These are phyloP conservation scores for Camellia sinensis DNA, from an alignment of 148 eudicot species.

Conservation along the genomic window DNA sequence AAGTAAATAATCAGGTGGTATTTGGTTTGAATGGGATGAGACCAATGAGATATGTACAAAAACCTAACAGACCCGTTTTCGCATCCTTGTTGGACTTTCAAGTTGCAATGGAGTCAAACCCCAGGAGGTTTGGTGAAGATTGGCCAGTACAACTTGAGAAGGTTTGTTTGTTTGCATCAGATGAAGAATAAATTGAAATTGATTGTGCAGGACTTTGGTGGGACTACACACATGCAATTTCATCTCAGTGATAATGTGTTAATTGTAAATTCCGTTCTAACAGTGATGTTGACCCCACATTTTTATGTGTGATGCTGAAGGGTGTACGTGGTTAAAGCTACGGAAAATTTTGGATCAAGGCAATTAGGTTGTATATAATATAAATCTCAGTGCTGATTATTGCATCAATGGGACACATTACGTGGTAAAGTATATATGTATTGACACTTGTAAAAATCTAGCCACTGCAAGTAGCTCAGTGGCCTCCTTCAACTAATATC, in stretches of 20 bases:
- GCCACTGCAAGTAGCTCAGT: constrained; percentile 27
- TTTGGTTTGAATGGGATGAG: constrained; percentile 33
- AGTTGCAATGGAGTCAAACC: constrained; percentile 63
- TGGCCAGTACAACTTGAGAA: constrained; percentile 70
- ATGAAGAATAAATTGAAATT: constrained; percentile 18
- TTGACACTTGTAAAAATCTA: constrained; percentile 36
- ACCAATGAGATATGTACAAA: constrained; percentile 28
- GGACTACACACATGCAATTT: not conserved
- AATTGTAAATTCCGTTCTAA: constrained; percentile 15
- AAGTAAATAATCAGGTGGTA: constrained; percentile 17
- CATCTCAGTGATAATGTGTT: constrained; percentile 6
- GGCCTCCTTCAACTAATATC: constrained; percentile 18
- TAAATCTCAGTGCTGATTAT: constrained; percentile 43
- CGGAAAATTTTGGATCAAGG: constrained; percentile 36
- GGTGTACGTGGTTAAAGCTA: constrained; percentile 14
- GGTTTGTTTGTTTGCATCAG: constrained; percentile 33
- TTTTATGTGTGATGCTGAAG: constrained; percentile 19
- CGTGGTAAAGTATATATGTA: constrained; percentile 30
- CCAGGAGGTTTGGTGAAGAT: constrained; percentile 61
- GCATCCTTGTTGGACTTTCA: constrained; percentile 57
- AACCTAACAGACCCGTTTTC: constrained; percentile 14
- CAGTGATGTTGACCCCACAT: constrained; percentile 20
- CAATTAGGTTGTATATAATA: constrained; percentile 33
- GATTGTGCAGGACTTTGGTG: not conserved
- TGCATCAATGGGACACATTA: constrained; percentile 21